Evolutionary conservation across 2,329 filamentous ascomycete genomes (phyloP), one percentile per base, ranked within the genome.

Genomic region (Aspergillus sp.): DNA sequence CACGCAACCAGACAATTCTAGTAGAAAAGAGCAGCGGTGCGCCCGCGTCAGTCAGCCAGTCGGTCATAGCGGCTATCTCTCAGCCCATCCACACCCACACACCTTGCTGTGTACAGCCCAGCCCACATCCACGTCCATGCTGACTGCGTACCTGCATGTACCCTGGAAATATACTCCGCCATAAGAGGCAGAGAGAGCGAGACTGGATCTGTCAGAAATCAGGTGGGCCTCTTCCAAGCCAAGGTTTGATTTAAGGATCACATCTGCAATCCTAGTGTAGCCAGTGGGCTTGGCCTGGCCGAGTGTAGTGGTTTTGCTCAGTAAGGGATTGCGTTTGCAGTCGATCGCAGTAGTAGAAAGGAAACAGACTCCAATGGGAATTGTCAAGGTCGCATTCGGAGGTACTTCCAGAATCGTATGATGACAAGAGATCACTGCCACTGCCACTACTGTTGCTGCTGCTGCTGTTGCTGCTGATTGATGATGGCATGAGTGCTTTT

Each of bases 171-270:
- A 57, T 28, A 49, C 45, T 50, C 55, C 43, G 55, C 36, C 32
- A 19, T 21, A 15, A n/a, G 21, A 13, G 41, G 17, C 9, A 28
- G 19, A 15, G 10, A 7, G 8, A 28, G n/a, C 10, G n/a, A 57
- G 47, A 23, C 59, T 58, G 58, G 60, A 66, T 62, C 62, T 66
- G 63, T 66, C 57, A 65, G 48, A 63, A 36, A 61, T 57, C 60
- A 51, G 57, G 58, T 65, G 70, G 65, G 58, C 63, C 59, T 54
- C 48, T 47, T 38, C 23, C 47, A 21, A 39, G 63, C 65, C 68
- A 75, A 74, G 71, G 74, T 76, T 76, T 76, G 61, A 76, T 76
- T 43, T 74, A 76, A 75, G 74, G 74, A 72, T 74, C 69, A 66
- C 67, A 69, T 67, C 64, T 52, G 68, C 65, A 61, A 45, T 65